A percentile compares a stretch with the other conserved stretches of the same genome.
Evolutionary conservation across 768 basidiomycete species (phyloP).

Genomic region (Mycena galericulata): DNA sequence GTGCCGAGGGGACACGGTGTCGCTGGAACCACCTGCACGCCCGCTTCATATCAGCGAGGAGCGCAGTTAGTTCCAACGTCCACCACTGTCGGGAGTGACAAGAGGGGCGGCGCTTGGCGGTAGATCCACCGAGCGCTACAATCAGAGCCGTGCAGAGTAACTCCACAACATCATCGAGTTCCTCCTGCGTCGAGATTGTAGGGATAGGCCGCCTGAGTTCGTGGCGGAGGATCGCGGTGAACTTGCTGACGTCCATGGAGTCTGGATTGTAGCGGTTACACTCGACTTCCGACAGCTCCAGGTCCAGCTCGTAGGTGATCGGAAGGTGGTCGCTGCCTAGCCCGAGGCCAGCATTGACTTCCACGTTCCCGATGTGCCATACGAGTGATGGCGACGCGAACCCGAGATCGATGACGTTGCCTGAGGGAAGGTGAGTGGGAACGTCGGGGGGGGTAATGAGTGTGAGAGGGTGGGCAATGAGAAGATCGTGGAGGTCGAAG

Average conservation of each 20-base stretch:
- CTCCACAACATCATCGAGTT: neutral
- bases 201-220: neutral
- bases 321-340: conserved; percentile 7
- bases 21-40: neutral
- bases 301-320: too few species aligned
- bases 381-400: too few species aligned
- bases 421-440: too few species aligned
- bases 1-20: neutral
- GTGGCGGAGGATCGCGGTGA: neutral
- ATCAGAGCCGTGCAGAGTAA: too few species aligned
- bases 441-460: too few species aligned
- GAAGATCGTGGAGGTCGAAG: too few species aligned
- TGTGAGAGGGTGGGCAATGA: too few species aligned
- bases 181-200: neutral
- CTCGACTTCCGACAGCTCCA: too few species aligned
- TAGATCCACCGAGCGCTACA: neutral
- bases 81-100: neutral
- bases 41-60: neutral
- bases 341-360: neutral
- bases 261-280: too few species aligned
- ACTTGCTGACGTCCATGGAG: too few species aligned
- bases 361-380: neutral
- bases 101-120: neutral
- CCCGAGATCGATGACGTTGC: too few species aligned
- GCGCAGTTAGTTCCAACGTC: too few species aligned